Conservation (phyloP, 2,329 filamentous ascomycete species). For the Alternaria tenuissima region DNA sequence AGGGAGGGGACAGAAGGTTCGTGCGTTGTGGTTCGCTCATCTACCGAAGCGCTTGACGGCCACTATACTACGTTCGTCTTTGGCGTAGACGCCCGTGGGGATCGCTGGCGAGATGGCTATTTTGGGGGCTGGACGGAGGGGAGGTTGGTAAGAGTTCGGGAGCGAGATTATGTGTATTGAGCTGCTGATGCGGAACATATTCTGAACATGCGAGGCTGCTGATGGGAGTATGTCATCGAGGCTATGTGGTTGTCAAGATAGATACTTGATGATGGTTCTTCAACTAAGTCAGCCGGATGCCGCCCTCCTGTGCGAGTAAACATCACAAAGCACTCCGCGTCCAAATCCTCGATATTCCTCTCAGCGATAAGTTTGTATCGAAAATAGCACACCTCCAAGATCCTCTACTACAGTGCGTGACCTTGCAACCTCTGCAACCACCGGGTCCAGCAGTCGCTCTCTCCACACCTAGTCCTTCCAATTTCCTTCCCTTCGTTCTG, state of each 20-base stretch:
- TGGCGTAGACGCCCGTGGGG: slow-evolving; percentile 13
- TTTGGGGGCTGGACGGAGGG: not conserved
- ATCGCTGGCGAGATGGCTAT: slow-evolving; percentile 6
- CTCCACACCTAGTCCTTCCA: slow-evolving; percentile 7
- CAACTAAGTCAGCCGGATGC: not conserved
- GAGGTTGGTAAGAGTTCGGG: not conserved
- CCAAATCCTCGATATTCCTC: not conserved
- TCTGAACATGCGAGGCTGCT: not conserved
- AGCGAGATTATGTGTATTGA: not conserved
- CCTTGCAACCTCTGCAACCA: not conserved
- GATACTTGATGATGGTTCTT: not conserved
- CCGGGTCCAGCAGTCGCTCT: not conserved
- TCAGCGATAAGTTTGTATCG: not conserved
- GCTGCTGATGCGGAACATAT: not conserved
- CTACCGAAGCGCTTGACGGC: slow-evolving; percentile 23
- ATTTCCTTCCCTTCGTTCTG: not conserved
- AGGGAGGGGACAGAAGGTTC: not conserved
- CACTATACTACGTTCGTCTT: not conserved
- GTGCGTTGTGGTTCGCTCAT: slow-evolving; percentile 19
- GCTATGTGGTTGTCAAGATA: not conserved
- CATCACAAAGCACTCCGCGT: not conserved
- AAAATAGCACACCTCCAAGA: not conserved
- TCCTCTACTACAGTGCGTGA: not conserved
- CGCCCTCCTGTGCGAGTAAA: not conserved
- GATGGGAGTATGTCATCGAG: not conserved